A percentile compares a stretch with the other conserved stretches of the same genome.
phyloP scores from a whole-genome alignment of 2,329 filamentous ascomycete genomes.

The Thelonectria rubi region DNA sequence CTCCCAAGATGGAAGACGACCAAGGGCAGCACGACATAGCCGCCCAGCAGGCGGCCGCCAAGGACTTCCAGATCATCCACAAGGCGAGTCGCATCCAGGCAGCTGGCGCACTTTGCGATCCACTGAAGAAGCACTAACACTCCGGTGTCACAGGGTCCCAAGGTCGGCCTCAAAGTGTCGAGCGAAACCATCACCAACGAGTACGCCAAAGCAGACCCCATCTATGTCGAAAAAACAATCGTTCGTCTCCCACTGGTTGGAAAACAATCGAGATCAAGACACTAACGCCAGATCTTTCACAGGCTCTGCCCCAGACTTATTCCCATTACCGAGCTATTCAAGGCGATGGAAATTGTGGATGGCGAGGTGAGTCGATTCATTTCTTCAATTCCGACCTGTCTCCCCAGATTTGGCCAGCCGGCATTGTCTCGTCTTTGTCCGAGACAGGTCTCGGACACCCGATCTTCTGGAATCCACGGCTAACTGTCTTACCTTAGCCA shows the following conservation, averaged over 20 bases:
- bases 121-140: slow-evolving; percentile 24
- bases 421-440: slow-evolving; percentile 29
- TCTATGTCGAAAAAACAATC: slow-evolving; percentile 86
- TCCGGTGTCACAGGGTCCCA: slow-evolving; percentile 72
- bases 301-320: slow-evolving; percentile 85
- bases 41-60: slow-evolving; percentile 68
- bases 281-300: slow-evolving; percentile 29
- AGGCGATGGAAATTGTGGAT: slow-evolving; percentile 96
- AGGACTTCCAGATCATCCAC: slow-evolving; percentile 66
- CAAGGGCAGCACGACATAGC: slow-evolving; percentile 56
- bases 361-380: slow-evolving; percentile 79
- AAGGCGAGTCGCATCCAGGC: slow-evolving; percentile 54
- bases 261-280: slow-evolving; percentile 14
- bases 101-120: slow-evolving; percentile 17
- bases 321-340: slow-evolving; percentile 87
- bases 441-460: slow-evolving; percentile 31
- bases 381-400: slow-evolving; percentile 12
- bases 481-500: slow-evolving; percentile 64
- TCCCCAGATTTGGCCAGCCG: slow-evolving; percentile 8
- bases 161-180: slow-evolving; percentile 80
- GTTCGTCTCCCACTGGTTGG: slow-evolving; percentile 61
- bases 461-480: slow-evolving; percentile 15
- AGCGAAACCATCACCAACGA: slow-evolving; percentile 82
- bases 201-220: slow-evolving; percentile 86
- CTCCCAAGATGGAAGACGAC: slow-evolving; percentile 48